These are phyloP conservation scores for Leucoagaricus sp. DNA, from an alignment of 1,284 basidiomycete species.

Conservation along the genomic window DNA sequence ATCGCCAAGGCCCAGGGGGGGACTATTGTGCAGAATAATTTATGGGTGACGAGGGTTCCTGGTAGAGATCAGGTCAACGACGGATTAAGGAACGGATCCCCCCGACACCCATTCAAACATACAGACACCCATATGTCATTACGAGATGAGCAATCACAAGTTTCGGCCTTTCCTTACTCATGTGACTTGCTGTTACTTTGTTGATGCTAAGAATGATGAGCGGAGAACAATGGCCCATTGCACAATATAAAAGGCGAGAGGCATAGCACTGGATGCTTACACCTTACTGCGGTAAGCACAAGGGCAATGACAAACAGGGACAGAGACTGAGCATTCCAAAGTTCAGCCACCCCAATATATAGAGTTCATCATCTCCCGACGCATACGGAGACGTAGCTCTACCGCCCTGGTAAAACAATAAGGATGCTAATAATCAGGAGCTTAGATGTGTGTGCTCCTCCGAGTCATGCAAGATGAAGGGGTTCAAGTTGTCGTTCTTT, in stretches of 20 bases:
- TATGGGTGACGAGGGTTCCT: not conserved
- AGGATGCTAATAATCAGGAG: slow-evolving; percentile 3
- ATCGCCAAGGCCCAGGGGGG: not conserved
- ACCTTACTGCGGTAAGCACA: slow-evolving; percentile 6
- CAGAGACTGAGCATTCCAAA: not conserved
- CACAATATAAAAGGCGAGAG: not conserved
- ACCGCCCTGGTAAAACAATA: not conserved
- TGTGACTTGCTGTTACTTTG: not conserved
- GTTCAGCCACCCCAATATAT: not conserved
- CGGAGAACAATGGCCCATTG: not conserved
- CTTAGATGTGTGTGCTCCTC: not conserved
- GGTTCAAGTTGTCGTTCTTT: no score
- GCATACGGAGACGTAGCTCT: not conserved
- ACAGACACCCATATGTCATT: slow-evolving; percentile 6
- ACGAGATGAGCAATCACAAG: slow-evolving; percentile 2
- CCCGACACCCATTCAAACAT: slow-evolving; percentile 5
- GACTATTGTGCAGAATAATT: not conserved
- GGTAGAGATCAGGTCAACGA: not conserved
- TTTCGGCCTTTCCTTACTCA: not conserved
- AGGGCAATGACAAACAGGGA: not conserved
- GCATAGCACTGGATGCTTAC: no score
- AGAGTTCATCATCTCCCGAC: not conserved
- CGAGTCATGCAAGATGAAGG: no score
- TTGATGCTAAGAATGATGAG: slow-evolving; percentile 12
- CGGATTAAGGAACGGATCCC: slow-evolving; percentile 11